phyloP scores from a whole-genome alignment of 2,329 filamentous ascomycete species.

The Aspergillus proliferans region DNA sequence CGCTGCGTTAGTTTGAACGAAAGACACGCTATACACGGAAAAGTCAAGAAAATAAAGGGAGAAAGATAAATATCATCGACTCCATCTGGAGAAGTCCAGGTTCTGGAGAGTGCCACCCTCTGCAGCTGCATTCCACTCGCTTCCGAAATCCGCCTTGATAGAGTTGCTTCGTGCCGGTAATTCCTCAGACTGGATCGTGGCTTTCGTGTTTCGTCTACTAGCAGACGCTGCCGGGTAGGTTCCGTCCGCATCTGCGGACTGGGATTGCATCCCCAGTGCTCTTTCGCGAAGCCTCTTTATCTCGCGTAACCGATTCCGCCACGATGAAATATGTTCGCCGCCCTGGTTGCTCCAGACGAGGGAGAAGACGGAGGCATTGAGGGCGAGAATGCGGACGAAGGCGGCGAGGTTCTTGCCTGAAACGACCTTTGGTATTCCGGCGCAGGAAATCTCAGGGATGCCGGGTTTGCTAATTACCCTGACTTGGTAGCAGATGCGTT shows the following conservation, averaged over 20 bases:
- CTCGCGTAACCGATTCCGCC: conserved; percentile 78
- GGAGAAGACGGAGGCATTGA: conserved; percentile 91
- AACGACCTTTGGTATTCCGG: conserved; percentile 82
- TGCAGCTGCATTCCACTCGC: conserved; percentile 32
- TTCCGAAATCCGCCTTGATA: conserved; percentile 28
- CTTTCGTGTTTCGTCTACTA: conserved; percentile 32
- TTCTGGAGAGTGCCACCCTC: conserved; percentile 35
- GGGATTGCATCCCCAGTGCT: conserved; percentile 24
- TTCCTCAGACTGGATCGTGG: conserved; percentile 33
- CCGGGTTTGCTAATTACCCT: conserved; percentile 81
- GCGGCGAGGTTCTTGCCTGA: conserved; percentile 73
- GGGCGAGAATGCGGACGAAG: conserved; percentile 79
- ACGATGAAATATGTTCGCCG: conserved; percentile 79
- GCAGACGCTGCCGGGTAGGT: conserved; percentile 28
- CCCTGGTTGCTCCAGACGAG: conserved; percentile 73
- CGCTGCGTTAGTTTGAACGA: not conserved
- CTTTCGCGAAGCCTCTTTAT: conserved; percentile 73
- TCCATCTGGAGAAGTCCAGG: conserved; percentile 40
- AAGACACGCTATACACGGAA: not conserved
- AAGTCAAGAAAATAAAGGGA: not conserved
- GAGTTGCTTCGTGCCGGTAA: conserved; percentile 24
- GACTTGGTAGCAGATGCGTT: conserved; percentile 69
- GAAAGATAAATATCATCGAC: conserved; percentile 19
- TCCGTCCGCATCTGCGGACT: conserved; percentile 17
- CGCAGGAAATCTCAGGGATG: conserved; percentile 87